These are phyloP conservation scores for Pythium rishiriense DNA, from an alignment of 352 stramenopile genomes.

Conservation along the genomic window DNA sequence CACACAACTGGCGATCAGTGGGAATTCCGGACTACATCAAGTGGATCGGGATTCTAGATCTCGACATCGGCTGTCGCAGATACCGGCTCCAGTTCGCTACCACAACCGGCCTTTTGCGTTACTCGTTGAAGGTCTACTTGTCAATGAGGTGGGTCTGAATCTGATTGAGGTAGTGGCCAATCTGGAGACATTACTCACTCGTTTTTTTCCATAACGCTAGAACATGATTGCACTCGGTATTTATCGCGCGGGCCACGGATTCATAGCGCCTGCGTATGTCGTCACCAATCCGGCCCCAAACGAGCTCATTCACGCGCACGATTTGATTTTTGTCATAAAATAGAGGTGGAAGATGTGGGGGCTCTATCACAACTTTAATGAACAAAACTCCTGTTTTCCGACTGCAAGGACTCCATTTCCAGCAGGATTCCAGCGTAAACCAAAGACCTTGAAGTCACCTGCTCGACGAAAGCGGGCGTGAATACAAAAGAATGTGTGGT, in stretches of 20 bases:
- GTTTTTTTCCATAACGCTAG: slow-evolving; percentile 24
- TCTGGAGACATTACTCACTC: not conserved
- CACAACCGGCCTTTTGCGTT: slow-evolving; percentile 60
- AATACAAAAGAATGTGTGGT: not conserved
- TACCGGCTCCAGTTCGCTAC: slow-evolving; percentile 51
- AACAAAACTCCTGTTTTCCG: slow-evolving; percentile 71
- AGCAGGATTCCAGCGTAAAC: slow-evolving; percentile 62
- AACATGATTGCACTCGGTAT: slow-evolving; percentile 58
- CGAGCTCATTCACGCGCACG: slow-evolving; percentile 55
- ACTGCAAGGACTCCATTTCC: slow-evolving; percentile 55
- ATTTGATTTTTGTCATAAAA: slow-evolving; percentile 73
- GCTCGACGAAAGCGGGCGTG: not conserved
- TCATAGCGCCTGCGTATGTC: slow-evolving; percentile 51
- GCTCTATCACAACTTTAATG: slow-evolving; percentile 43
- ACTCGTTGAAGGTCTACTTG: slow-evolving; percentile 55
- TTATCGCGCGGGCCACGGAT: slow-evolving; percentile 42
- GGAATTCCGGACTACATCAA: slow-evolving; percentile 51
- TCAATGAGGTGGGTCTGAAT: slow-evolving; percentile 46
- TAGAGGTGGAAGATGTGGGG: slow-evolving; percentile 20
- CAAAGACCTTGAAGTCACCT: slow-evolving; percentile 71
- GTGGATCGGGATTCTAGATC: slow-evolving; percentile 45
- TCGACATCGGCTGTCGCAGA: slow-evolving; percentile 50
- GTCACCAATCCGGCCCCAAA: slow-evolving; percentile 65
- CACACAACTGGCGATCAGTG: slow-evolving; percentile 62
- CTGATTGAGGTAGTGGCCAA: not conserved